phyloP scores from a whole-genome alignment of 129 eudicot genomes.

The sunflower (Helianthus annuus) region HanXRQr2.0-SUNRISE NC_035435.2:159481304-159481803 shows the following conservation, averaged over 20 bases:
- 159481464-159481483: not conserved
- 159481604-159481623: conserved; percentile 87
- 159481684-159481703: conserved; percentile 69
- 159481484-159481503: not conserved
- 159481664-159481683: conserved; percentile 88
- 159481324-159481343: conserved; percentile 47
- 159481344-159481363: conserved; percentile 84
- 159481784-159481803: conserved; percentile 68
- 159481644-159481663: conserved; percentile 66
- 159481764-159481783: conserved; percentile 50
- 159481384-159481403: conserved; percentile 59
- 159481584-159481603: conserved; percentile 67
- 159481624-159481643: conserved; percentile 86
- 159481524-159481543: conserved; percentile 94
- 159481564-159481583: conserved; percentile 70
- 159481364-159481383: conserved; percentile 71
- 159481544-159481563: conserved; percentile 89
- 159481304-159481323: conserved; percentile 48
- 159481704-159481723: conserved; percentile 69
- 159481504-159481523: conserved; percentile 9
- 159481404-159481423: conserved; percentile 67
- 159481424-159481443: conserved; percentile 65
- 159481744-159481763: conserved; percentile 46
- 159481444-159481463: conserved; percentile 62
- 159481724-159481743: conserved; percentile 52